A percentile compares a stretch with the other conserved stretches of the same genome.
Conservation (phyloP, 345 rosid species). For the Adansonia digitata region DNA sequence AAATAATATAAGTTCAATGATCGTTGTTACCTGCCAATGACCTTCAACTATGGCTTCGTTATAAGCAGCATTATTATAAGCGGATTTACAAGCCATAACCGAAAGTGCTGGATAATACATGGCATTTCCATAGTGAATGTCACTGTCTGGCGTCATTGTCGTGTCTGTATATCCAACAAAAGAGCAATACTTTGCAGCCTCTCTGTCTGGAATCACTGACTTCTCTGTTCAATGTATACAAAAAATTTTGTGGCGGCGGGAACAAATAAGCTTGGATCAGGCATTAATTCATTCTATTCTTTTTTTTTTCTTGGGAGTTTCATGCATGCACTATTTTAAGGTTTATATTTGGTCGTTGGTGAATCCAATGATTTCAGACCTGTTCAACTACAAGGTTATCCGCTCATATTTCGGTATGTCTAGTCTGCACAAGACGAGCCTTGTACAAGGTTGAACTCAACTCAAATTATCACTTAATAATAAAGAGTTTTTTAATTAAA, state of each 20-base stretch:
- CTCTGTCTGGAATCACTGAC: conserved; percentile 35
- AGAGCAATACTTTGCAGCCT: conserved; percentile 41
- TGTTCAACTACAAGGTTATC: too few relatives aligned
- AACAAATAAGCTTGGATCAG: neutral
- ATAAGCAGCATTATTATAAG: conserved; percentile 61
- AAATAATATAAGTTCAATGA: too few relatives aligned
- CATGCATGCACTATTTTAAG: too few relatives aligned
- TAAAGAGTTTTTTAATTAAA: too few relatives aligned
- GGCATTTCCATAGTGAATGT: conserved; percentile 33
- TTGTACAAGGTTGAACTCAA: too few relatives aligned
- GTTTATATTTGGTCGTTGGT: too few relatives aligned
- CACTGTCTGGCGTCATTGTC: conserved; percentile 42
- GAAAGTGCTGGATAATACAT: conserved; percentile 46
- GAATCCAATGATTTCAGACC: too few relatives aligned
- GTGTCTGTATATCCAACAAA: conserved; percentile 39
- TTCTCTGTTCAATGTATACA: conserved; percentile 28
- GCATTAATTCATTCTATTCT: too few relatives aligned
- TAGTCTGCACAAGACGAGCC: too few relatives aligned
- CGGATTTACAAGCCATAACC: conserved; percentile 60
- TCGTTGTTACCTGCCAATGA: conserved; percentile 73
- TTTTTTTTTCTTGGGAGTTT: too few relatives aligned
- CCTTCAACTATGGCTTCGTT: conserved; percentile 28
- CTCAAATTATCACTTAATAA: too few relatives aligned
- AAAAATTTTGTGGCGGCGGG: neutral
- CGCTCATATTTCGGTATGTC: too few relatives aligned